Evolutionary conservation across 306 rosid genomes (phyloP), one percentile per base, ranked within the genome.

Genomic region (Neltuma alba): DNA sequence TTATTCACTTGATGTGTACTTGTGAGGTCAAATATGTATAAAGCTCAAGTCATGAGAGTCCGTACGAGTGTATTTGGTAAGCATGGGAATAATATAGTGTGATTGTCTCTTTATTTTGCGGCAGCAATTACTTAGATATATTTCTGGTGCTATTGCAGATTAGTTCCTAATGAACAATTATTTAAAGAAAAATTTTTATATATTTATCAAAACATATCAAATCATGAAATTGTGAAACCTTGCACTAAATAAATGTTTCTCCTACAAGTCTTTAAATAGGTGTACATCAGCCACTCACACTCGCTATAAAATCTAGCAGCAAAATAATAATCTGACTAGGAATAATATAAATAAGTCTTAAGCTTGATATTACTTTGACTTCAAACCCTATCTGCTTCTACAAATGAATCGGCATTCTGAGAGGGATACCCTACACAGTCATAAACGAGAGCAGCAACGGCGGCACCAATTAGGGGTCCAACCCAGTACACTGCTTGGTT

Each of bases 401-500:
- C 38, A 72, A 28, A 44, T 2, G 90, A 74, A 80, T 82, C 87
- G 7, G 83, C 25, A 66, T 45, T 15, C 37, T 72, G 82, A 62
- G 79, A 4, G 9, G 92, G 94, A 71, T 76, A 88, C 30, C 90
- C 75, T 18, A 84, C 92, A 73, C 86, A 85, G 28, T 95, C 98
- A 76, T 92, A 93, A 33, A 91, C 73, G 77, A 95, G 89, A 6
- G 90, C 95, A 36, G 97, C 98, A 7, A 91, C 11, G 0, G 94
- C 79, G 48, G 90, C 98, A 52, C 99, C 98, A 10, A 95, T 76
- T 79, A 95, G 81, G 3, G 99, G 99, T 50, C 99, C 98, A 55
- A 95, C 85, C 99, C 98, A 95, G 40, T 95, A 92, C 6, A 88
- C 99, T 10, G 97, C 99, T 74, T 92, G 99, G 79, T 95, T 92